phyloP scores from a whole-genome alignment of 257 asterid genomes.

The Eustoma russellianum region DNA sequence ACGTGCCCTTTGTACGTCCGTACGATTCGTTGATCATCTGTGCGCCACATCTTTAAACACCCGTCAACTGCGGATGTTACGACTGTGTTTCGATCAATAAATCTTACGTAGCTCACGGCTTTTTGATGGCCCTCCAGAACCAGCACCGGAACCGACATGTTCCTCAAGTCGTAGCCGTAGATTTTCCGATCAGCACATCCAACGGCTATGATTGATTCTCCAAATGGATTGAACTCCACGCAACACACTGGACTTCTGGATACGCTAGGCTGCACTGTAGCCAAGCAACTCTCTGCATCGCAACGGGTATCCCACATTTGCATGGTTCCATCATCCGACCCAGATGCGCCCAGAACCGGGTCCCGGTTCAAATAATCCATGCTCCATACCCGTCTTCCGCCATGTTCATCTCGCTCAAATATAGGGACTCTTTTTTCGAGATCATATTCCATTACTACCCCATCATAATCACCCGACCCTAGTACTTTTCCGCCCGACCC shows the following conservation, averaged over 20 bases:
- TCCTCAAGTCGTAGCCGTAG: slow-evolving; percentile 58
- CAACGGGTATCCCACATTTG: slow-evolving; percentile 89
- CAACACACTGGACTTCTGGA: slow-evolving; percentile 55
- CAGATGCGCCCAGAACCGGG: slow-evolving; percentile 73
- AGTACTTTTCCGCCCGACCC: slow-evolving; percentile 49
- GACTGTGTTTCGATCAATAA: slow-evolving; percentile 36
- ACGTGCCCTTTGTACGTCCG: slow-evolving; percentile 64
- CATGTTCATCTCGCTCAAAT: slow-evolving; percentile 94
- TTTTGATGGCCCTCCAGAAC: slow-evolving; percentile 56
- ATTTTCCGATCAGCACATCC: slow-evolving; percentile 68
- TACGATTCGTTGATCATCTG: slow-evolving; percentile 25
- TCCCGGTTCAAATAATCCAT: slow-evolving; percentile 50
- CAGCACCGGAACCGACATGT: slow-evolving; percentile 38
- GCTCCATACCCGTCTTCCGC: slow-evolving; percentile 88
- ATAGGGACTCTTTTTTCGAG: slow-evolving; percentile 59
- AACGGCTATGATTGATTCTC: slow-evolving; percentile 32
- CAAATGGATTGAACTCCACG: slow-evolving; percentile 71
- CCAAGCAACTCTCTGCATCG: slow-evolving; percentile 27
- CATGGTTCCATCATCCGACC: slow-evolving; percentile 90
- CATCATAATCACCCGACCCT: slow-evolving; percentile 88
- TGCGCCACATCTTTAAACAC: slow-evolving; percentile 60
- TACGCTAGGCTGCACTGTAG: slow-evolving; percentile 37
- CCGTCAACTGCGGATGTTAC: slow-evolving; percentile 69
- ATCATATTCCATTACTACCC: slow-evolving; percentile 80
- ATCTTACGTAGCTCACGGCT: slow-evolving; percentile 54